Base-by-base conservation (phyloP, 2,329 filamentous ascomycete genomes). In the Fusarium domesticum region DNA sequence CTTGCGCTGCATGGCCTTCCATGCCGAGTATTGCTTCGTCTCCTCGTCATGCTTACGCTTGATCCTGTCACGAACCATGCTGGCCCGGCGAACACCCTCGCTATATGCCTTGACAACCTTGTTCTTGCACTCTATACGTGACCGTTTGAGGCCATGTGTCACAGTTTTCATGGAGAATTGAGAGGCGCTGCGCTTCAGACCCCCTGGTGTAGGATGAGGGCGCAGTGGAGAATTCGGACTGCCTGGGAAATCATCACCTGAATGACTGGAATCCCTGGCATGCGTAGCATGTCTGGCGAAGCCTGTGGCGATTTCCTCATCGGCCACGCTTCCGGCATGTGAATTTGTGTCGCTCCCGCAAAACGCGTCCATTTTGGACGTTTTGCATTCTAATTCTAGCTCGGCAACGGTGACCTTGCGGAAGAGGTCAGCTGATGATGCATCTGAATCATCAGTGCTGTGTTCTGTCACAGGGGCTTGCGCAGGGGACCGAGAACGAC, bases 131-230 rank as follows among this genome's bases (percentile, higher is more conserved):
- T 38, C 47, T 8, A 37, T 18, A 11, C 56, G 51, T 23, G 56
- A 46, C 25, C 49, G 43, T 36, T 59, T 59, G 18, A 68, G 42
- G 2, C 58, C 51, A 11, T 19, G 43, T 6, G 56, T 50, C 7
- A 65, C 32, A 43, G 58, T 64, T 16, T 53, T 53, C 17, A 67
- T 45, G 8, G 62, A 65, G 42, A 65, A 62, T 4, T 54, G 42
- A 1, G 65, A 67, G 2, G 64, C 56, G 17, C 61, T 63, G 23
- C 65, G 64, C 39, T 68, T 67, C 6, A 46, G 23, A 12, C 3
- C 7, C 14, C 23, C 23, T 28, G 23, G 10, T 20, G 16, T 17
- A 18, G 14, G 14, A 12, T 12, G 23, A 5, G 23, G 23, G 23
- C 23, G 10, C 23, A 28, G 14, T 12, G 23, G 10, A 3, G 23